phyloP scores from a whole-genome alignment of 208 protist genomes.

The Blastocrithidia nonstop region DNA sequence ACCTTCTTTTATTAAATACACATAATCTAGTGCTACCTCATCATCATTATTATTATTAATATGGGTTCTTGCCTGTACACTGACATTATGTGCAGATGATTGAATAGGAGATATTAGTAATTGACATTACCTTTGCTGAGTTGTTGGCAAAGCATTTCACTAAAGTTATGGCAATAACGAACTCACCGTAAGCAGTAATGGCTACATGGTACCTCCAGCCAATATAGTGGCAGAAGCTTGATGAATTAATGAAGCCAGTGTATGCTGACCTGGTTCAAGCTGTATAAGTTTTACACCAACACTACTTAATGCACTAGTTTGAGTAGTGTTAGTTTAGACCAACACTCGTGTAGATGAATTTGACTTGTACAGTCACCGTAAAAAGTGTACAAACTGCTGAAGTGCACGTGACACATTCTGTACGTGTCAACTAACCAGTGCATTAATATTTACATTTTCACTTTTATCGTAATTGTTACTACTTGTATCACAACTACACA shows the following conservation, averaged over 20 bases:
- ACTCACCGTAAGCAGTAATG: conserved; percentile 57
- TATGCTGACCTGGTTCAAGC: conserved; percentile 45
- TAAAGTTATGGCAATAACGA: conserved; percentile 24
- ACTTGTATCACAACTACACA: no score
- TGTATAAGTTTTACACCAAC: conserved; percentile 33
- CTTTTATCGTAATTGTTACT: no score
- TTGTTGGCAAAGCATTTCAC: background rate
- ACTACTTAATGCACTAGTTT: background rate
- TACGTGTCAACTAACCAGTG: no score
- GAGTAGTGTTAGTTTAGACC: background rate
- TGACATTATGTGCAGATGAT: no score
- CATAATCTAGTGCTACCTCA: conserved; percentile 1
- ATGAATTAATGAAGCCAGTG: conserved; percentile 28
- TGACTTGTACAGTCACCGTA: conserved; percentile 14
- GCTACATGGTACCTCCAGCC: conserved; percentile 89
- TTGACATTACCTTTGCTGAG: no score
- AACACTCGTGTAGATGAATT: conserved; percentile 5
- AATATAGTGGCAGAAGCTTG: conserved; percentile 55
- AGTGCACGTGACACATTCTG: conserved; percentile 9
- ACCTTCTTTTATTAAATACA: conserved; percentile 38
- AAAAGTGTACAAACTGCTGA: conserved; percentile 14
- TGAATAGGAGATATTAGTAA: no score
- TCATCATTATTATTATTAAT: background rate
- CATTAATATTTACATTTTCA: no score
- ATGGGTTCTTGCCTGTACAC: no score